Base-by-base conservation (phyloP, 345 rosid genomes). In the Hirschfeldia incana region DNA sequence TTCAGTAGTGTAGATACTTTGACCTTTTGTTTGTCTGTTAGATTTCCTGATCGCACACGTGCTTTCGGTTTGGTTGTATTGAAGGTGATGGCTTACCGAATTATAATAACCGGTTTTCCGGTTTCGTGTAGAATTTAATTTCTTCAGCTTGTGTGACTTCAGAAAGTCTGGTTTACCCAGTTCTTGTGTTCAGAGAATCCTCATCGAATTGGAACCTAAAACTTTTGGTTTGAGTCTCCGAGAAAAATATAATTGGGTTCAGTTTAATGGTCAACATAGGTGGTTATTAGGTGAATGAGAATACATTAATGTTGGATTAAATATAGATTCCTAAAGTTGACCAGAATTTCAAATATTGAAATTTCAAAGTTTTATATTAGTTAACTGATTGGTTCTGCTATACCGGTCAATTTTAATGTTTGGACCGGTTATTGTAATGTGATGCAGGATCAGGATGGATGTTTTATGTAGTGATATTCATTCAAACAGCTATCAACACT, bases 401-500 rank as follows among this genome's bases (percentile, higher is more conserved):
- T 17, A 67, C 68, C 61, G 79, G 61, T 30, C 12, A 36, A 17
- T 21, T 7, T 36, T 4, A 26, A 70, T n/a, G 2, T 49, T 5
- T 4, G 6, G 55, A 62, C 66, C 66, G 75, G 78, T 67, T 60
- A 16, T 27, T 34, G 55, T 17, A n/a, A 17, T 42, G 69, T 61
- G 13, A 51, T 74, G 65, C 89, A 95, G 98, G 99, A 79, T 91
- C 98, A 1, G 99, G 99, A 85, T 87, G 94, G 97, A 93, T 95
- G 98, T 95, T 93, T 81, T 93, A 91, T 75, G 89, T 95, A 61
- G 98, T 95, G 8, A 85, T 93, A 80, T 85, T 89, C 69, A 90
- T 95, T 85, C 99, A 95, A 82, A 88, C 94, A 1, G 91, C 94
- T 26, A 91, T 95, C 86, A 93, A 95, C 84, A 88, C 94, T 4